A percentile compares a stretch with the other conserved stretches of the same genome.
These are phyloP conservation scores for Monosporascus ibericus DNA, from an alignment of 2,329 filamentous ascomycete species.

Conservation along the genomic window DNA sequence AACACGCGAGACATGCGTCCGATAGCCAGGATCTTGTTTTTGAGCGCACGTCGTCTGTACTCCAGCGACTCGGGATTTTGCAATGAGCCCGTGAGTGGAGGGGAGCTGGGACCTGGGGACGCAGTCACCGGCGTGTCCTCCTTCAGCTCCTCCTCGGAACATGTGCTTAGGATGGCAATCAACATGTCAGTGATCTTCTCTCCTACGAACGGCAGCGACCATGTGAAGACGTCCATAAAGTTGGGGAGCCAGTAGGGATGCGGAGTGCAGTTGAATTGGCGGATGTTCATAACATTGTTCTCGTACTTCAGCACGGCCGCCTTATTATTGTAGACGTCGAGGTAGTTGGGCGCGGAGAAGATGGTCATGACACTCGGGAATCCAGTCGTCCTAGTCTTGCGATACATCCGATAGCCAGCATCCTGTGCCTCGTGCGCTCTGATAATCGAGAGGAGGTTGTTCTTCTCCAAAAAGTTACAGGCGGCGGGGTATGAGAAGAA, in stretches of 20 bases:
- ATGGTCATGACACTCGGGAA: slow-evolving; percentile 99
- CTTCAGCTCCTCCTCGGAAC: slow-evolving; percentile 97
- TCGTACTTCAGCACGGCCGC: slow-evolving; percentile 98
- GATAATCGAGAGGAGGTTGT: slow-evolving; percentile 94
- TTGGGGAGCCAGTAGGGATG: slow-evolving; percentile 99
- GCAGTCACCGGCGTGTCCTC: slow-evolving; percentile 73
- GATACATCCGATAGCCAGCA: slow-evolving; percentile 97
- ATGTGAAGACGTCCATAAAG: slow-evolving; percentile 99
- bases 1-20: slow-evolving; percentile 95
- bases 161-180: slow-evolving; percentile 95
- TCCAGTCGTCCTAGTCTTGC: slow-evolving; percentile 94
- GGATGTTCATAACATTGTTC: slow-evolving; percentile 99
- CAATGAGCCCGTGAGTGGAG: slow-evolving; percentile 49
- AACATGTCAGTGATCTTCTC: slow-evolving; percentile 99
- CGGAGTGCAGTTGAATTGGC: slow-evolving; percentile 98
- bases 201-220: slow-evolving; percentile 96
- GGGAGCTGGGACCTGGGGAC: slow-evolving; percentile 66
- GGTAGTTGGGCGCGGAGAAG: slow-evolving; percentile 97
- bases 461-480: slow-evolving; percentile 97
- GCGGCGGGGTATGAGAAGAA: slow-evolving; percentile 98
- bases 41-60: slow-evolving; percentile 92
- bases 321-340: slow-evolving; percentile 99
- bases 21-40: slow-evolving; percentile 99
- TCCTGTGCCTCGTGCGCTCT: slow-evolving; percentile 98
- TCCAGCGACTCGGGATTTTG: slow-evolving; percentile 80